Conservation (phyloP, 2,329 filamentous ascomycete genomes). For the Paracoccidioides lutzii region DNA sequence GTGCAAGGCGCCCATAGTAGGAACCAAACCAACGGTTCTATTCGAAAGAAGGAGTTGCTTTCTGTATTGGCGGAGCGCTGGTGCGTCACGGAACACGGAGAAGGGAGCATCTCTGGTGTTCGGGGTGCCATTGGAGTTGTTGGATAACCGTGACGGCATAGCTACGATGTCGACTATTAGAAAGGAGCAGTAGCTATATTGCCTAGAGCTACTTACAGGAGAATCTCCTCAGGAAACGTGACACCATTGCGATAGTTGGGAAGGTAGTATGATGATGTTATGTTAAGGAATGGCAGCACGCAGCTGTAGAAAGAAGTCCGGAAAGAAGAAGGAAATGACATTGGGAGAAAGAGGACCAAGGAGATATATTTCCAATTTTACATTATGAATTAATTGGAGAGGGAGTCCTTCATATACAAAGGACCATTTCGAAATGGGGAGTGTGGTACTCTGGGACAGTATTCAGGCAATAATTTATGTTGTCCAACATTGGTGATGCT, state of each 20-base stretch:
- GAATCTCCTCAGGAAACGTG: conserved; percentile 11
- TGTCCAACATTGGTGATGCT: background rate
- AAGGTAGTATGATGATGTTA: background rate
- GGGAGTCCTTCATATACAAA: background rate
- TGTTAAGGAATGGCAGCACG: background rate
- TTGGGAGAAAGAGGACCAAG: background rate
- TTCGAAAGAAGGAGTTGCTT: conserved; percentile 51
- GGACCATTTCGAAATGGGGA: background rate
- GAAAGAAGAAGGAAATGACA: background rate
- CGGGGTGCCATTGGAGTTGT: conserved; percentile 3
- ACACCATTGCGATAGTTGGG: background rate
- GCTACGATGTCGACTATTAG: conserved; percentile 10
- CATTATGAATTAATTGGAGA: background rate
- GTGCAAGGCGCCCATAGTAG: conserved; percentile 97
- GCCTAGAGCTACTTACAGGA: conserved; percentile 11
- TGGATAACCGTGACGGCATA: conserved; percentile 5
- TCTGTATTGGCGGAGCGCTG: conserved; percentile 57
- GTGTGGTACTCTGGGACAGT: background rate
- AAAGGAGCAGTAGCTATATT: background rate
- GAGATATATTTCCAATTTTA: background rate
- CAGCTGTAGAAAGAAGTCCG: background rate
- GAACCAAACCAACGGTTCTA: conserved; percentile 72
- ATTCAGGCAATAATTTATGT: background rate
- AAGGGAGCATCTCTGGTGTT: conserved; percentile 18
- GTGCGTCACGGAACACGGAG: conserved; percentile 59